Evolutionary conservation across 2,329 filamentous ascomycete species (phyloP).

Genomic region (Epichloe glyceriae): DNA sequence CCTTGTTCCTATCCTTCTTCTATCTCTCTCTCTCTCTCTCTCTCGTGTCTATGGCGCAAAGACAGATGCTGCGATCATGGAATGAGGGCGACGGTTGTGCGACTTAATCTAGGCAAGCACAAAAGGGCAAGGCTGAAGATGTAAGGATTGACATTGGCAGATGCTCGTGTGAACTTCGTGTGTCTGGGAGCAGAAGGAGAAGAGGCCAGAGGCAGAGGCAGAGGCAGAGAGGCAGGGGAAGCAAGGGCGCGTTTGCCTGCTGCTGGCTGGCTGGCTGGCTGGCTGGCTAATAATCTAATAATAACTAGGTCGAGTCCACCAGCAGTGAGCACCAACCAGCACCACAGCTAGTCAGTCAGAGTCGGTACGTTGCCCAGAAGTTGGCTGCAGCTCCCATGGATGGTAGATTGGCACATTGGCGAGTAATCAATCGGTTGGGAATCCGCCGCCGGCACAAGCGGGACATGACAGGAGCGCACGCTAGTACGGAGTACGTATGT

Average conservation of each 20-base stretch:
- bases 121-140: constrained; percentile 1
- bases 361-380: background rate
- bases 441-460: too few species aligned
- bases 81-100: background rate
- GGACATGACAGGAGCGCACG: too few species aligned
- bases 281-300: too few species aligned
- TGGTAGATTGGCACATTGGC: too few species aligned
- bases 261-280: too few species aligned
- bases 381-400: background rate
- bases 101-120: background rate
- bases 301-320: background rate
- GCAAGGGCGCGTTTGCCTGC: background rate
- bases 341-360: too few species aligned
- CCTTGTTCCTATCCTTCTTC: too few species aligned
- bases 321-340: background rate
- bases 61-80: background rate
- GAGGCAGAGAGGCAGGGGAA: too few species aligned
- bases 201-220: background rate
- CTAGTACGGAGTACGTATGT: too few species aligned
- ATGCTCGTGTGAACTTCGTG: background rate
- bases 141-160: constrained; percentile 5
- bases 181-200: background rate
- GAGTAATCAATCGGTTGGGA: too few species aligned
- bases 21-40: background rate
- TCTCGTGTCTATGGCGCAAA: constrained; percentile 3